Percentiles rank a stretch among this genome's conserved stretches.
Evolutionary conservation across 495 filamentous ascomycete species (phyloP).

Genomic region (Xylaria venustula): DNA sequence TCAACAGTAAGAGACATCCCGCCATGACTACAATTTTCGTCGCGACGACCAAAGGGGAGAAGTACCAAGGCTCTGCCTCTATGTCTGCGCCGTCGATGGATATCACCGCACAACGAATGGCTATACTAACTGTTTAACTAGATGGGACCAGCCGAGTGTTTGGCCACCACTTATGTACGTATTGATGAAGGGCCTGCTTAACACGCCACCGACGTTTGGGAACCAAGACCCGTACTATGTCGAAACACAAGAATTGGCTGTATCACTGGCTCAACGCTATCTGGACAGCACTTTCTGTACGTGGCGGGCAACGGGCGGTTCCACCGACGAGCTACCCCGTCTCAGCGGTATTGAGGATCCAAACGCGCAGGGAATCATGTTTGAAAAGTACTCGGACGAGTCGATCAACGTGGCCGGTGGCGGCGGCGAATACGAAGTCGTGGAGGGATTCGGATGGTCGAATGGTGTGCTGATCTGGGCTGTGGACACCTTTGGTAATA

Average conservation of each 20-base stretch:
- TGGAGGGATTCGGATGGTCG: slow-evolving; percentile 54
- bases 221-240: slow-evolving; percentile 40
- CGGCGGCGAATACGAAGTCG: slow-evolving; percentile 51
- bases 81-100: not conserved
- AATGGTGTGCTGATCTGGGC: slow-evolving; percentile 53
- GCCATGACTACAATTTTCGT: not conserved
- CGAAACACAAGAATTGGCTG: slow-evolving; percentile 37
- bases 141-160: slow-evolving; percentile 53
- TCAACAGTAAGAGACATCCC: slow-evolving; percentile 33
- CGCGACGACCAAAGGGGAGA: too few species aligned
- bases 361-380: slow-evolving; percentile 41
- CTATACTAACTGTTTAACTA: not conserved
- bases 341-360: slow-evolving; percentile 34
- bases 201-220: slow-evolving; percentile 47
- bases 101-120: not conserved
- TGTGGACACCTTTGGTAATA: slow-evolving; percentile 43
- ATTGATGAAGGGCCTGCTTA: slow-evolving; percentile 46
- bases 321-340: slow-evolving; percentile 41
- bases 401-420: slow-evolving; percentile 46
- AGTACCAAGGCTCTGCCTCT: not conserved
- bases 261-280: slow-evolving; percentile 47
- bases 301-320: slow-evolving; percentile 50
- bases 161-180: slow-evolving; percentile 50
- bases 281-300: slow-evolving; percentile 52
- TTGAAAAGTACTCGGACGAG: slow-evolving; percentile 51